phyloP scores from a whole-genome alignment of 495 filamentous ascomycete genomes.

The Jackrogersella multiformis region DNA sequence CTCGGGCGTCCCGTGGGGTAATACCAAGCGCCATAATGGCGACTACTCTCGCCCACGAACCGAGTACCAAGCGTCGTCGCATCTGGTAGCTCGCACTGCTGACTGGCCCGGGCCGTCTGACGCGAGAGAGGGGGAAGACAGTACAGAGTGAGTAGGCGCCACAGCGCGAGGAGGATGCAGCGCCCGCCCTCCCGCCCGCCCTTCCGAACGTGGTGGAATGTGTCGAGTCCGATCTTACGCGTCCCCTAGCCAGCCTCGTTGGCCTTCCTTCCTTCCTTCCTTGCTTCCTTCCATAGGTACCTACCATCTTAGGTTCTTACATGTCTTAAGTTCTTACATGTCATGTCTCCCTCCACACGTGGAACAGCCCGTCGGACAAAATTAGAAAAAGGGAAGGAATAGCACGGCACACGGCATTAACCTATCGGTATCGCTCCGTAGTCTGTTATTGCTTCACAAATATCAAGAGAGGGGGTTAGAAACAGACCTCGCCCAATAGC shows the following conservation, averaged over 20 bases:
- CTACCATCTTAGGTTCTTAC: too few species aligned
- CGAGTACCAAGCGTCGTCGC: not conserved
- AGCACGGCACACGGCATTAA: not conserved
- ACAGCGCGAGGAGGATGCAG: too few species aligned
- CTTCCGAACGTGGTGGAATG: slow-evolving; percentile 22
- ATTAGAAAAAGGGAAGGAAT: not conserved
- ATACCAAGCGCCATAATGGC: too few species aligned
- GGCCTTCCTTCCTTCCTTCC: slow-evolving; percentile 1
- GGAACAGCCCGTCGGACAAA: slow-evolving; percentile 14
- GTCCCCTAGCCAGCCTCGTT: slow-evolving; percentile 17
- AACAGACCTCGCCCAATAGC: not conserved
- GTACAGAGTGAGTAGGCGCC: too few species aligned
- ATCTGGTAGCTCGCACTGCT: not conserved
- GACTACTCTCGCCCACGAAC: not conserved
- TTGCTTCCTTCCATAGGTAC: not conserved
- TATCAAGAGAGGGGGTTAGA: too few species aligned
- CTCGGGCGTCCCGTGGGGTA: slow-evolving; percentile 19
- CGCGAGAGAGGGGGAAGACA: too few species aligned
- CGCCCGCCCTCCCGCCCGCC: too few species aligned
- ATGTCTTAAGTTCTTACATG: slow-evolving; percentile 4
- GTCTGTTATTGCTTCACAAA: not conserved
- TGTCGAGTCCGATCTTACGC: slow-evolving; percentile 17
- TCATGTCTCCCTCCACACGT: slow-evolving; percentile 18
- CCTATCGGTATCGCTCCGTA: slow-evolving; percentile 8
- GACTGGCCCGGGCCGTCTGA: slow-evolving; percentile 7